Conservation (phyloP, 2,329 filamentous ascomycete genomes). For the Pleomassaria siparia region DNA sequence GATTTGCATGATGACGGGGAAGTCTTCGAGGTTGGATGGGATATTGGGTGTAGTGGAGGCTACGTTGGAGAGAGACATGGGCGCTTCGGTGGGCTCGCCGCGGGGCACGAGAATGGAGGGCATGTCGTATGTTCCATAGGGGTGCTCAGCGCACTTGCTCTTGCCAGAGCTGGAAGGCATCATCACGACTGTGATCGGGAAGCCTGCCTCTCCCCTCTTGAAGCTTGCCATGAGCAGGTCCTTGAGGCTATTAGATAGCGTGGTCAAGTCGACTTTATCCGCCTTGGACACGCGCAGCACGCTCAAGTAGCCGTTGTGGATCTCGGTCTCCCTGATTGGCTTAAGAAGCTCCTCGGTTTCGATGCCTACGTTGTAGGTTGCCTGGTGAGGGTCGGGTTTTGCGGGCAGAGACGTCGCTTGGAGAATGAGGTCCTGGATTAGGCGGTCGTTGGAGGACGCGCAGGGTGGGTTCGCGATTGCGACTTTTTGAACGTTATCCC, state of each 20-base stretch:
- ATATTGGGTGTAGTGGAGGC: constrained; percentile 26
- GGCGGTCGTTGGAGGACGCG: constrained; percentile 35
- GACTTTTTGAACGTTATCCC: too few species aligned
- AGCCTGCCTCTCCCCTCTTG: constrained; percentile 11
- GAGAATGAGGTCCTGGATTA: constrained; percentile 38
- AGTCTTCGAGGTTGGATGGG: constrained; percentile 28
- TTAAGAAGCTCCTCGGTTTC: constrained; percentile 24
- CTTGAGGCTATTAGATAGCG: constrained; percentile 16
- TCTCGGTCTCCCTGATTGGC: constrained; percentile 17
- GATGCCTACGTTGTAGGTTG: constrained; percentile 27
- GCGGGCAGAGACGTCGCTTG: constrained; percentile 38
- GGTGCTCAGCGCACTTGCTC: constrained; percentile 34
- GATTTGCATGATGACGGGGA: constrained; percentile 24
- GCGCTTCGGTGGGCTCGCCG: constrained; percentile 33
- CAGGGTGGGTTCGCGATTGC: constrained; percentile 37
- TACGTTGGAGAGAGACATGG: constrained; percentile 28
- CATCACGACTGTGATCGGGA: constrained; percentile 40
- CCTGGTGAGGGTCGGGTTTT: constrained; percentile 26
- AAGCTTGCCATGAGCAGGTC: neutral
- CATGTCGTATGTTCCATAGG: constrained; percentile 40
- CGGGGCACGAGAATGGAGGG: constrained; percentile 25
- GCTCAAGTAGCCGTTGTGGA: constrained; percentile 35
- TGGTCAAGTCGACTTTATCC: constrained; percentile 16
- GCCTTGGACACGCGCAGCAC: constrained; percentile 27
- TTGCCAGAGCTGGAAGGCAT: constrained; percentile 34